These are phyloP conservation scores for Schizophyllum commune DNA, from an alignment of 1,284 basidiomycete genomes.

Conservation along the genomic window DNA sequence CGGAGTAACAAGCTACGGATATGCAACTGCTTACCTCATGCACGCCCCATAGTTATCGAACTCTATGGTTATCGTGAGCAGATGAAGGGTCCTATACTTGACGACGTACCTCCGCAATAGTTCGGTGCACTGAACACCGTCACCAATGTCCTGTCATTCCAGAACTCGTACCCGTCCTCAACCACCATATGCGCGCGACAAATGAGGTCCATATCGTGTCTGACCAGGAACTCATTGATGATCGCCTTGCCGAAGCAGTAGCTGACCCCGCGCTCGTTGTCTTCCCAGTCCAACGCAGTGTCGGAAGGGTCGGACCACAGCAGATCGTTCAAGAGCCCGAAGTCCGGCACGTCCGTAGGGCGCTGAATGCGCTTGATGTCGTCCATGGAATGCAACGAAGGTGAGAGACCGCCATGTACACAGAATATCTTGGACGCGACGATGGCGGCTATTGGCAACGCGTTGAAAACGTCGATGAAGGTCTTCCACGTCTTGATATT, in stretches of 20 bases:
- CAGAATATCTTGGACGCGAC: conserved; percentile 99
- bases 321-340: conserved; percentile 94
- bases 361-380: conserved; percentile 98
- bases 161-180: conserved; percentile 99
- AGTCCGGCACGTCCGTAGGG: conserved; percentile 99
- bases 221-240: conserved; percentile 91
- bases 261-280: conserved; percentile 99
- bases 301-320: conserved; percentile 99
- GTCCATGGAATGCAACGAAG: conserved; percentile 97
- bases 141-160: conserved; percentile 97
- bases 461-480: conserved; percentile 99
- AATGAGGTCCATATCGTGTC: conserved; percentile 98
- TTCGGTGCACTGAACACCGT: conserved; percentile 99
- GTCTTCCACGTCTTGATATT: conserved; percentile 99
- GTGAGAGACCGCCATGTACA: conserved; percentile 96
- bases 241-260: conserved; percentile 99
- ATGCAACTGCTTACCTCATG: conserved; percentile 56
- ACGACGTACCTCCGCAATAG: conserved; percentile 85
- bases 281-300: conserved; percentile 98
- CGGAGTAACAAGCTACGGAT: conserved; percentile 3
- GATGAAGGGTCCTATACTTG: conserved; percentile 5
- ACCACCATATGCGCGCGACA: conserved; percentile 99
- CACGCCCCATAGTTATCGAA: conserved; percentile 98
- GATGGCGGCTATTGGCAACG: conserved; percentile 95
- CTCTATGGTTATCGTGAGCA: conserved; percentile 39